Base-by-base conservation (phyloP, 2,329 filamentous ascomycete species). In the Penicillium hesseltinei region DNA sequence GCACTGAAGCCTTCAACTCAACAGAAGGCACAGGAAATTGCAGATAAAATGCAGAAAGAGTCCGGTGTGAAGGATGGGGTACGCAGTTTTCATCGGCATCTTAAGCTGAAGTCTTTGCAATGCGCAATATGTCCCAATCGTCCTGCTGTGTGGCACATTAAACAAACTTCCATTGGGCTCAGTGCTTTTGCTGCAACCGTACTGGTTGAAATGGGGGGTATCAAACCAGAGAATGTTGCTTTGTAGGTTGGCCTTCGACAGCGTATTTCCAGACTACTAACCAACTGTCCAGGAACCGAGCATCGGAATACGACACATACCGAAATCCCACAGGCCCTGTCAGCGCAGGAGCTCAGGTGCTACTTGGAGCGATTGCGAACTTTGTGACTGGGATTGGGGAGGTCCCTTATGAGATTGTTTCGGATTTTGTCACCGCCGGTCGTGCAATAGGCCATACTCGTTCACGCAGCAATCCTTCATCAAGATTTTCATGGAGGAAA, bases 341-440 rank as follows among this genome's bases (percentile, higher is more conserved):
- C 25, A 87, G 88, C 15, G 91, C 90, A 21, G 89, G 86, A 17
- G 87, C 91, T 0, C 84, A 86, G 44, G 90, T 92, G 0, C 75
- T 97, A 0, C 78, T 96, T n/a, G 89, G 89, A 6, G 93, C 92
- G n/a, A 80, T 94, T 46, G 87, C 88, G 27, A 88, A 84, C 39
- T 87, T 97, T 56, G 84, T 90, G 67, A 89, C 95, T 83, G 90
- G 91, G 1, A 81, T 96, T 40, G 90, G 90, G 1, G 91, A 96
- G 67, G 79, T 87, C 44, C 85, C 85, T 0, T 77, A 80, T 17
- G 81, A 84, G 45, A 79, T 85, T 4, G 35, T 62, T 9, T 38
- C 31, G 1, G 65, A 67, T 40, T 10, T 67, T 3, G 78, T 92
- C 9, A 85, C 87, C 0, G 82, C 82, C 27, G 84, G 64, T 40